Conservation (phyloP, 2,329 filamentous ascomycete species). For the Botrytis pseudocinerea region DNA sequence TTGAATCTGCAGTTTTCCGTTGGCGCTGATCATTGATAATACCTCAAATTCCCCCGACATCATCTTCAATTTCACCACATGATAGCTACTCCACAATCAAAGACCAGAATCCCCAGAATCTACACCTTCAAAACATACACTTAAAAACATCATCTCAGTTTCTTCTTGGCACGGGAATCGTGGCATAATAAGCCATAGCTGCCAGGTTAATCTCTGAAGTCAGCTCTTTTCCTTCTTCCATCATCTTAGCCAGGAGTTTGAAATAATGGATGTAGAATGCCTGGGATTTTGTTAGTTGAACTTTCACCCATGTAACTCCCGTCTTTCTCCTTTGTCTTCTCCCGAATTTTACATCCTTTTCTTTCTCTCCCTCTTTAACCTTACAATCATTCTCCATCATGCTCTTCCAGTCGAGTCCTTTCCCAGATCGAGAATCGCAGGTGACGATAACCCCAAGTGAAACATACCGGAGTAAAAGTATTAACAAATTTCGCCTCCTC, state of each 20-base stretch:
- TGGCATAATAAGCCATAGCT: slow-evolving; percentile 24
- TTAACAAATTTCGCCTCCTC: slow-evolving; percentile 20
- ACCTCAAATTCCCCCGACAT: neutral
- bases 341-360: too few relatives aligned
- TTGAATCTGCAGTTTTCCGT: accelerated
- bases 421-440: neutral
- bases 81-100: neutral
- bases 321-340: neutral
- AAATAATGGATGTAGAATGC: slow-evolving; percentile 24
- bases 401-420: neutral
- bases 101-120: neutral
- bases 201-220: slow-evolving; percentile 13
- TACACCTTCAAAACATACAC: too few relatives aligned
- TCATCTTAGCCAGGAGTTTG: slow-evolving; percentile 9
- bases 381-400: neutral
- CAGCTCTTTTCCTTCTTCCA: slow-evolving; percentile 19
- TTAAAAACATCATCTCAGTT: neutral
- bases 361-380: neutral
- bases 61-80: neutral
- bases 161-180: slow-evolving; percentile 6
- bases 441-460: neutral
- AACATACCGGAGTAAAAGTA: slow-evolving; percentile 18
- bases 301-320: accelerated
- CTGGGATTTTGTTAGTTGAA: neutral
- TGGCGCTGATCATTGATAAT: accelerated